phyloP scores from a whole-genome alignment of 305 asterid genomes.

The Fraxinus dipetala region DNA sequence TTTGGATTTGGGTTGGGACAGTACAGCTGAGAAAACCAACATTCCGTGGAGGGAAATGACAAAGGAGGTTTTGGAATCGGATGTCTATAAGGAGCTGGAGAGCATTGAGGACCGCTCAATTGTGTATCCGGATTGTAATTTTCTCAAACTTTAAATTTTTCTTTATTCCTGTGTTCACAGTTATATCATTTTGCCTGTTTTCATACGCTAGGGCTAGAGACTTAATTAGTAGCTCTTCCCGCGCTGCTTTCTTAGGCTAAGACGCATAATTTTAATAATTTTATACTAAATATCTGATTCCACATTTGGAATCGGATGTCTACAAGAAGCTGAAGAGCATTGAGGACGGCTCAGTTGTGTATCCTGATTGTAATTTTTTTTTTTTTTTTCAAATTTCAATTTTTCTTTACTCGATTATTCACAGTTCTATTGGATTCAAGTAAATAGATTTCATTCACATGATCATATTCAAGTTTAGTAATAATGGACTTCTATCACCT shows the following conservation, averaged over 20 bases:
- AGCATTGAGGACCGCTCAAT: constrained; percentile 54
- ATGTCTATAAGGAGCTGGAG: constrained; percentile 73
- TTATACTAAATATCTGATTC: too few species aligned
- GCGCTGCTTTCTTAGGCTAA: too few species aligned
- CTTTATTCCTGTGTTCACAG: neutral
- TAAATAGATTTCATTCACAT: neutral
- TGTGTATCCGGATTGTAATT: constrained; percentile 83
- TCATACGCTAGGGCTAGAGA: too few species aligned
- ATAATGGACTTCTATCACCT: neutral
- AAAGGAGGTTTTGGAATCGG: constrained; percentile 70
- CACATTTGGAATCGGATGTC: constrained; percentile 66
- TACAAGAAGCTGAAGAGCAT: constrained; percentile 63
- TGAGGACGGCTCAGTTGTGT: constrained; percentile 57
- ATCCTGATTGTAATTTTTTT: constrained; percentile 78
- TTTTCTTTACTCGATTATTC: neutral
- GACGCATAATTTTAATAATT: too few species aligned
- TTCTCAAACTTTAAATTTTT: neutral
- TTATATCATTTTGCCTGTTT: too few species aligned
- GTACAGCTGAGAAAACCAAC: constrained; percentile 90
- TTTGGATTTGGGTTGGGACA: constrained; percentile 44
- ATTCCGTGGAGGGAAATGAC: constrained; percentile 94
- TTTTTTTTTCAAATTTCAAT: too few species aligned
- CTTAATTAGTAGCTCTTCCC: too few species aligned
- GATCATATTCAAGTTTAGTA: neutral
- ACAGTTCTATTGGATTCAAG: neutral